Evolutionary conservation across 2,329 filamentous ascomycete genomes (phyloP).

Genomic region (Aurifilum marmelostoma): DNA sequence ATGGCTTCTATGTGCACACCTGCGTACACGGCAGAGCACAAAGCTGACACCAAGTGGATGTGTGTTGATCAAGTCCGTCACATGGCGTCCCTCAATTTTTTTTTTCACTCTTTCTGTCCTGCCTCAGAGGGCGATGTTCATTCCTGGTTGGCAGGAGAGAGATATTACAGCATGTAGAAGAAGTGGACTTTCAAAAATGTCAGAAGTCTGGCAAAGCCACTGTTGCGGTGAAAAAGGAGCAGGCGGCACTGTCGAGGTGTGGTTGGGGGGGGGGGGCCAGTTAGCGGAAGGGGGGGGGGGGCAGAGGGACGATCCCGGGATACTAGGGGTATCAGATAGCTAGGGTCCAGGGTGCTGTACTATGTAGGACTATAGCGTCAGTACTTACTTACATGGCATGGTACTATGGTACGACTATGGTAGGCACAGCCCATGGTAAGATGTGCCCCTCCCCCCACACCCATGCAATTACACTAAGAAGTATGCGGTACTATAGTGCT

Average conservation of each 20-base stretch:
- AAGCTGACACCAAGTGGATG: not conserved
- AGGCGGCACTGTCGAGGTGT: not conserved
- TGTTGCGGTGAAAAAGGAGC: constrained; percentile 2
- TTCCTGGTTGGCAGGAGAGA: not conserved
- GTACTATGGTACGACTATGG: too few species aligned
- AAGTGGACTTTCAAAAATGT: not conserved
- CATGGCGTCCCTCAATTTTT: not conserved
- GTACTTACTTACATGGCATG: not conserved
- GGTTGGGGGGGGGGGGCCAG: not conserved
- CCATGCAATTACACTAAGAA: not conserved
- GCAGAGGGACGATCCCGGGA: too few species aligned
- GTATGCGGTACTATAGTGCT: too few species aligned
- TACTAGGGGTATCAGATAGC: too few species aligned
- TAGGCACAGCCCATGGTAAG: not conserved
- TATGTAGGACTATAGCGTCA: too few species aligned
- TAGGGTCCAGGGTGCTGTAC: too few species aligned
- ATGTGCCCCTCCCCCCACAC: too few species aligned
- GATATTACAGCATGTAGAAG: not conserved
- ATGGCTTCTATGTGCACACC: not conserved
- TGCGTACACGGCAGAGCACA: not conserved
- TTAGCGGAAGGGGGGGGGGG: too few species aligned
- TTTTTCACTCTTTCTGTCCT: too few species aligned
- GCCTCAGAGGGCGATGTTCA: not conserved
- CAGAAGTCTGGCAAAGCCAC: constrained; percentile 1
- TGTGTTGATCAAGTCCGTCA: not conserved